Evolutionary conservation across 2,329 filamentous ascomycete genomes (phyloP).

Genomic region (Aureobasidium vineae): DNA sequence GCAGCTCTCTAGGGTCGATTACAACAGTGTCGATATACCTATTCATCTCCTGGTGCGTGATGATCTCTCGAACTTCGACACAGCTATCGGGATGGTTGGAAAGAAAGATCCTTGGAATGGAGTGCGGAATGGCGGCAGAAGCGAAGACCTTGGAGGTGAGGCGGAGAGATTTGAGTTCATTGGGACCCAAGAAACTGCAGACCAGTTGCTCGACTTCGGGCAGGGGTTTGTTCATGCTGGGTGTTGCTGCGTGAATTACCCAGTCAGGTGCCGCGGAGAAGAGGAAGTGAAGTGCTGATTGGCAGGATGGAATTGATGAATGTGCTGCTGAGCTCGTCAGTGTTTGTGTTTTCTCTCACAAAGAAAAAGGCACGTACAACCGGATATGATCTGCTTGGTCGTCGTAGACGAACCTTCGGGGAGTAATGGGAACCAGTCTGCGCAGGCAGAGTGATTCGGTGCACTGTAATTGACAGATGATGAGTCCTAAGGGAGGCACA

Average conservation of each 20-base stretch:
- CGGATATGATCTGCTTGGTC: no score
- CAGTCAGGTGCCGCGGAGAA: not conserved
- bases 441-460: no score
- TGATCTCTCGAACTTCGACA: not conserved
- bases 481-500: no score
- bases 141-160: not conserved
- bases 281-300: not conserved
- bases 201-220: not conserved
- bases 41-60: not conserved
- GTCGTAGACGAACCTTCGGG: no score
- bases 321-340: no score
- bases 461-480: no score
- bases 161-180: not conserved
- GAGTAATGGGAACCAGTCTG: no score
- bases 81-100: conserved; percentile 4
- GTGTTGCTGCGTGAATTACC: not conserved
- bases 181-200: not conserved
- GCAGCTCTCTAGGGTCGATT: not conserved
- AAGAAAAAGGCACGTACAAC: no score
- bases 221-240: not conserved
- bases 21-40: not conserved
- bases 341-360: no score
- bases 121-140: not conserved
- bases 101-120: not conserved
- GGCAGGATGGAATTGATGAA: not conserved